These are phyloP conservation scores for Canariomyces notabilis DNA, from an alignment of 2,329 filamentous ascomycete genomes.

Conservation along the genomic window DNA sequence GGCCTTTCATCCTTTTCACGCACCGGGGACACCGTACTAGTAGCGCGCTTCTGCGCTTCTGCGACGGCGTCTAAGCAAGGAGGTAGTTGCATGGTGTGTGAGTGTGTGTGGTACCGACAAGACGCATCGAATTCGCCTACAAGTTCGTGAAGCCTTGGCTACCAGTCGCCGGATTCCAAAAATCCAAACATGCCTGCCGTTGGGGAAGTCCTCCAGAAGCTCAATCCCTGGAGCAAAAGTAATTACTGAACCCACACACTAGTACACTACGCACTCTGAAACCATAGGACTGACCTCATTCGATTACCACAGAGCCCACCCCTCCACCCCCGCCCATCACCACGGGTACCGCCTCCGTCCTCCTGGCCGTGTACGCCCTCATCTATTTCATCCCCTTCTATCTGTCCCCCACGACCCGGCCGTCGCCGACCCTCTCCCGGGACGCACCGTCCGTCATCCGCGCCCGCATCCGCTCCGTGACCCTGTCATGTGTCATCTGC, in stretches of 20 bases:
- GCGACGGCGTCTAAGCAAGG: conserved; percentile 15
- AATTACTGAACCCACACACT: background rate
- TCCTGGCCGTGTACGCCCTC: conserved; percentile 66
- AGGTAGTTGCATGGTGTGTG: background rate
- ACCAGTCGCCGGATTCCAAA: background rate
- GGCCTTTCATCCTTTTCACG: background rate
- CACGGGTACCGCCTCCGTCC: conserved; percentile 31
- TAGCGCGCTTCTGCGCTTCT: conserved; percentile 13
- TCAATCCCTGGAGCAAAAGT: conserved; percentile 25
- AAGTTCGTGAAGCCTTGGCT: background rate
- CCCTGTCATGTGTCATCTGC: conserved; percentile 66
- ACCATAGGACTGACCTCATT: conserved; percentile 7
- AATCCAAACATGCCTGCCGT: conserved; percentile 22
- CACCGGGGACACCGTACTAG: conserved; percentile 4
- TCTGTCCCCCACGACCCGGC: conserved; percentile 70
- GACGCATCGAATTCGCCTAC: background rate
- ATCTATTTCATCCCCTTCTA: conserved; percentile 92
- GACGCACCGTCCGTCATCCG: conserved; percentile 88
- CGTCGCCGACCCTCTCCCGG: conserved; percentile 71
- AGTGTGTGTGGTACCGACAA: too few species aligned
- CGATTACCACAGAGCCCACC: conserved; percentile 19
- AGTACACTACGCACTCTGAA: background rate
- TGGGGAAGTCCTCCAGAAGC: conserved; percentile 14
- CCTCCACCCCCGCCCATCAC: conserved; percentile 38
- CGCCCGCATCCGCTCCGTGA: conserved; percentile 76